These are phyloP conservation scores for Dicorynia guianensis DNA, from an alignment of 306 rosid species.

Conservation along the genomic window DNA sequence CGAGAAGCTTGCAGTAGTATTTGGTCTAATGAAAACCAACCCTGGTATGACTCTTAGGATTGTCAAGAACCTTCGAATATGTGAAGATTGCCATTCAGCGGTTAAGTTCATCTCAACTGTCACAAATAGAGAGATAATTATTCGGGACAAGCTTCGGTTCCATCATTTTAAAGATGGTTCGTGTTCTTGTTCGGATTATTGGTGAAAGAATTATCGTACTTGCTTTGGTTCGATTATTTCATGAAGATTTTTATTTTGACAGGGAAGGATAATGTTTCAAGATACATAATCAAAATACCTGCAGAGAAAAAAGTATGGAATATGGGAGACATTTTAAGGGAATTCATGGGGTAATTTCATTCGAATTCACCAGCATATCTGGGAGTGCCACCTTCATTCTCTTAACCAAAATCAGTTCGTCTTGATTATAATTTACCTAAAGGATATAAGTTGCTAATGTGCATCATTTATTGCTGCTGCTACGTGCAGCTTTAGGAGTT, in stretches of 20 bases:
- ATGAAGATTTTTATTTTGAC: conserved; percentile 11
- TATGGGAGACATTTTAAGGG: neutral
- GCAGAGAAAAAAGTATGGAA: neutral
- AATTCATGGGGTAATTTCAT: neutral
- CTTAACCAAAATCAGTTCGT: too few relatives aligned
- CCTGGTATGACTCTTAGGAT: conserved; percentile 63
- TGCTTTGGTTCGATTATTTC: conserved; percentile 13
- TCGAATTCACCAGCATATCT: conserved; percentile 10
- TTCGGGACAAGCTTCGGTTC: conserved; percentile 86
- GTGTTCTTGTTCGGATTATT: conserved; percentile 83
- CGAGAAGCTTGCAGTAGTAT: conserved; percentile 94
- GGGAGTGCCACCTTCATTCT: neutral
- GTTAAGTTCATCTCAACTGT: conserved; percentile 74
- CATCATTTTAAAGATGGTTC: conserved; percentile 80
- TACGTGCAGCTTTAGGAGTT: too few relatives aligned
- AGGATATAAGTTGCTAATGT: too few relatives aligned
- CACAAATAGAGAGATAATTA: conserved; percentile 68
- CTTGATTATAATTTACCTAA: too few relatives aligned
- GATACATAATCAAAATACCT: conserved; percentile 12
- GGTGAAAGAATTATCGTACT: conserved; percentile 57
- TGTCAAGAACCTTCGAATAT: conserved; percentile 87
- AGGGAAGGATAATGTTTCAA: conserved; percentile 16
- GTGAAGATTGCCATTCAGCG: conserved; percentile 93
- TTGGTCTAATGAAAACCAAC: conserved; percentile 72
- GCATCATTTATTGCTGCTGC: too few relatives aligned